Conservation (phyloP, 2,329 filamentous ascomycete genomes). For the Coleophoma cylindrospora region DNA sequence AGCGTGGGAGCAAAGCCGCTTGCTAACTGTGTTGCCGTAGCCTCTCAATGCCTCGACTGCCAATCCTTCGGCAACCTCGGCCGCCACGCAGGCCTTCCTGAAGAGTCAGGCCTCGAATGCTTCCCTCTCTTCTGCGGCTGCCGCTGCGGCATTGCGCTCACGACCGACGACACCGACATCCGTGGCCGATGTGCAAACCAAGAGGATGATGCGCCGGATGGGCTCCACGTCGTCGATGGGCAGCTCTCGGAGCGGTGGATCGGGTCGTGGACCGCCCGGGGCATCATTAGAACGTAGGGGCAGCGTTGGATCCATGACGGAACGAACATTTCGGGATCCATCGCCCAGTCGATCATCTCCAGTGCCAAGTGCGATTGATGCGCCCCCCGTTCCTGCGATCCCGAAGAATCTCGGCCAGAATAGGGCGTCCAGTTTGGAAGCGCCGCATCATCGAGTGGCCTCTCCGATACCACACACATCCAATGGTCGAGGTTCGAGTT, state of each 20-base stretch:
- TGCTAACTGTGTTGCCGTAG: constrained; percentile 34
- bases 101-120: constrained; percentile 58
- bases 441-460: constrained; percentile 23
- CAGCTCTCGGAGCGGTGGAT: constrained; percentile 35
- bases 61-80: constrained; percentile 70
- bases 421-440: constrained; percentile 31
- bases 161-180: constrained; percentile 73
- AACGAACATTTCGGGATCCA: constrained; percentile 78
- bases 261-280: constrained; percentile 30
- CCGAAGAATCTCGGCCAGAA: constrained; percentile 43
- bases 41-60: constrained; percentile 57
- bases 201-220: constrained; percentile 71
- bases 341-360: constrained; percentile 51
- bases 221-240: constrained; percentile 66
- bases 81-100: constrained; percentile 77
- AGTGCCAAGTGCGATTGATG: constrained; percentile 35
- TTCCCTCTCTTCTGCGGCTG: constrained; percentile 77
- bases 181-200: constrained; percentile 80
- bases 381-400: constrained; percentile 73
- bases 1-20: not conserved
- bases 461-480: constrained; percentile 22
- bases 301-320: constrained; percentile 80
- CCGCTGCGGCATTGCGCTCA: constrained; percentile 77
- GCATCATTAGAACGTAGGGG: constrained; percentile 54
- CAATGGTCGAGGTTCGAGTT: constrained; percentile 23